These are phyloP conservation scores for Dendrocalamus latiflorus DNA, from an alignment of 202 grass and related monocot species.

Conservation along the genomic window DNA sequence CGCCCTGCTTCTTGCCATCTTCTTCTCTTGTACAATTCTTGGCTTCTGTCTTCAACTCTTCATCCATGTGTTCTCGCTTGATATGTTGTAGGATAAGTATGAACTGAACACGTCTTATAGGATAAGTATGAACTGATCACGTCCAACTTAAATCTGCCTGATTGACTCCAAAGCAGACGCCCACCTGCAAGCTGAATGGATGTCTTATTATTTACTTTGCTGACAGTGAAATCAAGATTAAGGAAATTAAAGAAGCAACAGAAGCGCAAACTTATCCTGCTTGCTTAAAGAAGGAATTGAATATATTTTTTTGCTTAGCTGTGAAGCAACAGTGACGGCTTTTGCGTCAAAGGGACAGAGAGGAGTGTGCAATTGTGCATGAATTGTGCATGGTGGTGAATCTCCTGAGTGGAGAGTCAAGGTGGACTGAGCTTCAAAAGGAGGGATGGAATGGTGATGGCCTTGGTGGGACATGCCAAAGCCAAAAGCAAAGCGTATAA, in stretches of 20 bases:
- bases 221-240: constrained; percentile 9
- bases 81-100: not conserved
- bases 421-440: constrained; percentile 31
- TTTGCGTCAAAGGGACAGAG: constrained; percentile 9
- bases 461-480: constrained; percentile 30
- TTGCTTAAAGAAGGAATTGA: constrained; percentile 10
- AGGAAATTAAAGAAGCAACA: not conserved
- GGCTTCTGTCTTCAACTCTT: not conserved
- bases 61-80: not conserved
- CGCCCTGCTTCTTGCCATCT: not conserved
- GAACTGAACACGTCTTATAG: not conserved
- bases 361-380: not conserved
- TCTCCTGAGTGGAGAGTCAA: constrained; percentile 57
- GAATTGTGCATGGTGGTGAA: too few relatives aligned
- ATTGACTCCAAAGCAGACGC: not conserved
- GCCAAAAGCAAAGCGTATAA: constrained; percentile 36
- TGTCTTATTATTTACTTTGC: not conserved
- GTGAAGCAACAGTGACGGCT: constrained; percentile 45
- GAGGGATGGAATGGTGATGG: constrained; percentile 28
- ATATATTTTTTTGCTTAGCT: constrained; percentile 30
- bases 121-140: too few relatives aligned
- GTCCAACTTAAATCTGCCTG: not conserved
- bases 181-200: not conserved
- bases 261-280: constrained; percentile 15
- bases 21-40: not conserved